phyloP scores from a whole-genome alignment of 768 basidiomycete genomes.

The Hygrocybe coccinea region DNA sequence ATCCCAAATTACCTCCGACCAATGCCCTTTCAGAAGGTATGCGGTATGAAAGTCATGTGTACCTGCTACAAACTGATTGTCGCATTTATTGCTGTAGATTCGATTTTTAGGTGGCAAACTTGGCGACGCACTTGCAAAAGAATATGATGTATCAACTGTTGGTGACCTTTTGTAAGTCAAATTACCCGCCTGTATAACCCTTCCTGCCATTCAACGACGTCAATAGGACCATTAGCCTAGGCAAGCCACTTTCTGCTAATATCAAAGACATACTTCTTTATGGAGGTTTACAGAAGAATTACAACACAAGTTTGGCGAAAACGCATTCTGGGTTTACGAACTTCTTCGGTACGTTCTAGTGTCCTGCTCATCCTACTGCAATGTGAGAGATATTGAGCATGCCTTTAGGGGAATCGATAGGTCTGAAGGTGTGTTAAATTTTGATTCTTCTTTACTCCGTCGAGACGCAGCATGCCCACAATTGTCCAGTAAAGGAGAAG shows the following conservation, averaged over 20 bases:
- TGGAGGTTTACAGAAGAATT: constrained; percentile 54
- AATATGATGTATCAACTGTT: constrained; percentile 86
- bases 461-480: constrained; percentile 8
- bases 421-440: constrained; percentile 59
- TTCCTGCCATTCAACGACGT: not conserved
- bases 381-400: constrained; percentile 4
- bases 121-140: constrained; percentile 77
- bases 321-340: constrained; percentile 89
- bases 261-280: constrained; percentile 8
- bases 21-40: constrained; percentile 82
- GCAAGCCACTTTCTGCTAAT: constrained; percentile 30
- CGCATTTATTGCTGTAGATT: constrained; percentile 49
- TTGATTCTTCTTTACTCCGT: not conserved
- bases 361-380: not conserved
- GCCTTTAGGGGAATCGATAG: constrained; percentile 73
- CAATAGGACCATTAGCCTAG: constrained; percentile 53
- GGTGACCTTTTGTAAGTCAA: constrained; percentile 77
- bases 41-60: not conserved
- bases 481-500: constrained; percentile 74
- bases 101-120: constrained; percentile 94
- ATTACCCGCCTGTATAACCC: not conserved
- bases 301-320: constrained; percentile 76
- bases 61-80: not conserved
- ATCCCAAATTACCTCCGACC: constrained; percentile 82
- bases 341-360: constrained; percentile 60